Conservation (phyloP, 768 basidiomycete genomes). For the Phlebiopsis flavidoalba region DNA sequence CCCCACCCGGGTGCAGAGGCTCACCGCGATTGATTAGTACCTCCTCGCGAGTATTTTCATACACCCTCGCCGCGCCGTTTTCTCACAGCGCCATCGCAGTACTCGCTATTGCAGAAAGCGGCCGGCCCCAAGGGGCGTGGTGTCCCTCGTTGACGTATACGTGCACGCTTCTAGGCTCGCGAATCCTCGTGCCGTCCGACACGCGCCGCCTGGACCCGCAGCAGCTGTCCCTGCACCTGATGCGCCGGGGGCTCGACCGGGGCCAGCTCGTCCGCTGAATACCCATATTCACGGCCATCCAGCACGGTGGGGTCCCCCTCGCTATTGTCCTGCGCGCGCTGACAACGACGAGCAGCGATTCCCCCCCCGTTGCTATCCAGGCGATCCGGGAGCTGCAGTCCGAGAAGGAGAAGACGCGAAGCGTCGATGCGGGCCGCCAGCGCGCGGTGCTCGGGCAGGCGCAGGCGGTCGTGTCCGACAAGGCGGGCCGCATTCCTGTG, state of each 20-base stretch:
- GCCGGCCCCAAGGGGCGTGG: constrained; percentile 16
- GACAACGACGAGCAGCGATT: not conserved
- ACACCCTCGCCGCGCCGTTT: not conserved
- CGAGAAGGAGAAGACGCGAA: constrained; percentile 10
- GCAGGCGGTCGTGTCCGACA: constrained; percentile 7
- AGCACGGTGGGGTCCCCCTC: constrained; percentile 14
- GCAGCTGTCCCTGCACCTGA: constrained; percentile 19
- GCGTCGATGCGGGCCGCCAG: constrained; percentile 1
- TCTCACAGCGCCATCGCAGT: constrained; percentile 4
- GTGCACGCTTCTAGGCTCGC: constrained; percentile 20
- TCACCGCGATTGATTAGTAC: constrained; percentile 12
- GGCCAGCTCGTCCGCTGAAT: constrained; percentile 19
- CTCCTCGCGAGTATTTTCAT: constrained; percentile 14
- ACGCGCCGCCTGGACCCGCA: constrained; percentile 15
- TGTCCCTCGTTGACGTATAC: constrained; percentile 23
- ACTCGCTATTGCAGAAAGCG: constrained; percentile 18
- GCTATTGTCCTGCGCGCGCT: not conserved
- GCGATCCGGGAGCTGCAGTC: constrained; percentile 5
- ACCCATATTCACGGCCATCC: constrained; percentile 23
- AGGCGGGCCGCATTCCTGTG: constrained; percentile 16
- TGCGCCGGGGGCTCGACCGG: constrained; percentile 17
- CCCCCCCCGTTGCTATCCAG: constrained; percentile 5
- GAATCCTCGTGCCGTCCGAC: constrained; percentile 19
- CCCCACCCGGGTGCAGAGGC: not conserved
- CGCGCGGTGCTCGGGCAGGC: constrained; percentile 3